Evolutionary conservation across 139 green algal species (phyloP), one percentile per base, ranked within the genome.

Genomic region (Spirogloea muscicola): DNA sequence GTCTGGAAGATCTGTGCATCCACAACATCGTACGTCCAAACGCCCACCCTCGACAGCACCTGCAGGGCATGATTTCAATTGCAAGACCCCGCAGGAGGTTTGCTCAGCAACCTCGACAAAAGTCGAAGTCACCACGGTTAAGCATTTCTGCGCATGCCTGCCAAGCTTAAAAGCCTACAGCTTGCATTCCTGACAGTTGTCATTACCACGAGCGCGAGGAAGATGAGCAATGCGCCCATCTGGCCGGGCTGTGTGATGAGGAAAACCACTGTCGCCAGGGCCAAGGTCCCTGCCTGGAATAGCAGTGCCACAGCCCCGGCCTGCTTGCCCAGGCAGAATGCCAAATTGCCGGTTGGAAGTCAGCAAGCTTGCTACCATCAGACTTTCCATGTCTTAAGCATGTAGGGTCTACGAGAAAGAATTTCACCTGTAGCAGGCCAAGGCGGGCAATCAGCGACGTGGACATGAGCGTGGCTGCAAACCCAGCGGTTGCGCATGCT

Each of bases 1-100:
- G 65, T 79, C 72, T 79, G 71, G 65, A 79, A 82, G 10, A 79
- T 81, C n/a, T 79, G 71, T 10, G 71, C 29, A 4, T 79, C 71
- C 3, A 81, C 40, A 5, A 79, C 34, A 18, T 79, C 71, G 36
- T 82, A 79, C 3, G 66, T 77, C 71, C 71, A 79, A 3, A 74
- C 25, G 27, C 71, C 71, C n/a, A 79, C 13, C 21, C 71, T 66
- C 2, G 71, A 79, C 0, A 77, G n/a, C 36, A 64, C 71, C 61
- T 75, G 36, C 10, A 29, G 44, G 2, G n/a, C n/a, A n/a, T n/a
- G n/a, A n/a, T n/a, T n/a, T n/a, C n/a, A n/a, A n/a, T n/a, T n/a
- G n/a, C n/a, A n/a, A 55, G 21, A 55, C n/a, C n/a, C n/a, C n/a
- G n/a, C n/a, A n/a, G n/a, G n/a, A n/a, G n/a, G n/a, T n/a, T n/a